These are phyloP conservation scores for Talinum fruticosum DNA, from an alignment of 148 eudicot species.

Conservation along the genomic window DNA sequence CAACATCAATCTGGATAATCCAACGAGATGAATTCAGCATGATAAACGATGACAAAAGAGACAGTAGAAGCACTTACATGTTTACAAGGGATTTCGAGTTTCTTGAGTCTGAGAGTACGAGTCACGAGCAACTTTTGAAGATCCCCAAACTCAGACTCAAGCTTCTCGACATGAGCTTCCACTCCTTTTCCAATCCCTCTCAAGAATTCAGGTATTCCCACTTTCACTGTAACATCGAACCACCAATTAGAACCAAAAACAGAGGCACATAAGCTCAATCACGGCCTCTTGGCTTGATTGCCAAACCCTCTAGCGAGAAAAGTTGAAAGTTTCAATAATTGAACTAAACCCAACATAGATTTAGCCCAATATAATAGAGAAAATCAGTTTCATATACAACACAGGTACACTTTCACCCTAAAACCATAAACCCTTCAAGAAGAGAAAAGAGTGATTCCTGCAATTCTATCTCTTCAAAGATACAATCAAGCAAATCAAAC, in stretches of 20 bases:
- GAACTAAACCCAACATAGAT: not conserved
- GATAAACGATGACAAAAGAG: not conserved
- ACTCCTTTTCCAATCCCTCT: constrained; percentile 70
- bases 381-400: not conserved
- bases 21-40: not conserved
- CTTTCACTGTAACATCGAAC: constrained; percentile 53
- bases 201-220: constrained; percentile 76
- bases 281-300: not conserved
- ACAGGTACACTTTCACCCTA: not conserved
- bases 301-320: not conserved
- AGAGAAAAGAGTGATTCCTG: not conserved
- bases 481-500: not conserved
- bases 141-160: constrained; percentile 75
- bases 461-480: not conserved
- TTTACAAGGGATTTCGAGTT: constrained; percentile 72
- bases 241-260: not conserved
- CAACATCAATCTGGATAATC: not conserved
- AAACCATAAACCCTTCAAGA: not conserved
- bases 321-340: not conserved
- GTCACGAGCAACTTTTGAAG: constrained; percentile 67
- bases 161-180: constrained; percentile 70
- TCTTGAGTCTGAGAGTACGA: constrained; percentile 79
- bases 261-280: not conserved
- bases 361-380: not conserved
- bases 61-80: constrained; percentile 39